Evolutionary conservation across 371 early-diverging fungal genomes (phyloP), one percentile per base, ranked within the genome.

Genomic region (Rhizopus stolonifer): DNA sequence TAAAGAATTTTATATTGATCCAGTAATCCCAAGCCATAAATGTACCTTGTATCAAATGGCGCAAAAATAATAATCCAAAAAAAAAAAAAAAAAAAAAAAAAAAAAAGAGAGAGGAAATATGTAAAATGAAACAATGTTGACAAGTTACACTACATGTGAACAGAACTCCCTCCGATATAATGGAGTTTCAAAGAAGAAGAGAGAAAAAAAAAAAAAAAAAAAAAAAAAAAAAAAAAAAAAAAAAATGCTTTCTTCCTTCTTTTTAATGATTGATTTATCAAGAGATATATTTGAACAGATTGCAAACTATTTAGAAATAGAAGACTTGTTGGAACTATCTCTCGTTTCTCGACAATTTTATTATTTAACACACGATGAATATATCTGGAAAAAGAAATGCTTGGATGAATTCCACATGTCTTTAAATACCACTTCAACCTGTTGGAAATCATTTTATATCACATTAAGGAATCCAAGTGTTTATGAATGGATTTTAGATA

Each of bases 381-480:
- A 50, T 34, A 43, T 77, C 11, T 77, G 78, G 78, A 60, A 63
- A 46, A 66, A 68, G 14, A 60, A 63, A 14, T 66, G 64, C 3
- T 45, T 59, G 14, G 22, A 56, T 13, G 69, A 71, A 24, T 74
- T 64, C 45, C 61, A 71, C 55, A 25, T 74, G 9, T 59, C 72
- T 1, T 53, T 34, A 29, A 66, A 72, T 48, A 53, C 58, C 10
- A 60, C 58, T n/a, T 71, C 56, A 8, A 55, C 49, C 9, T 69
- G 74, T 1, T 77, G 78, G 78, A 73, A 74, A 17, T 43, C 23
- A 10, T 47, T 72, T 17, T 77, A 70, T 60, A 34, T 52, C n/a
- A 49, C 52, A 26, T 42, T 77, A 2, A 48, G 53, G 10, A 36
- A 36, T 11, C 51, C 72, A 42, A 54, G 67, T 5, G 72, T 77